Percentiles rank a stretch among this genome's conserved stretches.
These are phyloP conservation scores for Cladosporium halotolerans DNA, from an alignment of 2,329 filamentous ascomycete genomes.

Conservation along the genomic window DNA sequence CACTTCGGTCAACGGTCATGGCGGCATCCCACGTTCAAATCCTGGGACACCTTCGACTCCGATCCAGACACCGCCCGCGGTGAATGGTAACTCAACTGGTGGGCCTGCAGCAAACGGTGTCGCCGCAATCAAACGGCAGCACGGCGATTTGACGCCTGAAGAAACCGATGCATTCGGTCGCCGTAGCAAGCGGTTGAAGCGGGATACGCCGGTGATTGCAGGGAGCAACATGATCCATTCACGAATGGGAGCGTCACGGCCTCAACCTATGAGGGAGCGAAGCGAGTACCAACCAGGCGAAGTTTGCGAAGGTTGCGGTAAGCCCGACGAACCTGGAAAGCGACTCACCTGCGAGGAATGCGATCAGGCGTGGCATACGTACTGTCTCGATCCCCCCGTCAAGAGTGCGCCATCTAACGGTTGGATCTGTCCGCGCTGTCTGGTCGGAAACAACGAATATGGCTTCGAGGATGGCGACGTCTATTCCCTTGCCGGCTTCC, in stretches of 20 bases:
- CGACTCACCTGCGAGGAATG: slow-evolving; percentile 86
- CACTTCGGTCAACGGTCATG: slow-evolving; percentile 53
- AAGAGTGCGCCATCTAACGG: slow-evolving; percentile 75
- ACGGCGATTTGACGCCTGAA: slow-evolving; percentile 40
- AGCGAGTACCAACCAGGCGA: slow-evolving; percentile 54
- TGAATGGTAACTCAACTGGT: slow-evolving; percentile 16
- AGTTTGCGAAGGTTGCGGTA: slow-evolving; percentile 79
- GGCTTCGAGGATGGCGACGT: slow-evolving; percentile 95
- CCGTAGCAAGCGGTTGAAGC: slow-evolving; percentile 88
- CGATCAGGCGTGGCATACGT: slow-evolving; percentile 79
- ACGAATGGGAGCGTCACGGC: slow-evolving; percentile 68
- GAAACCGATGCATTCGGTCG: slow-evolving; percentile 47
- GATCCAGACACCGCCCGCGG: slow-evolving; percentile 48
- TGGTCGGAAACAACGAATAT: slow-evolving; percentile 94
- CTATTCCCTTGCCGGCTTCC: slow-evolving; percentile 92
- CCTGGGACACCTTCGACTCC: slow-evolving; percentile 29
- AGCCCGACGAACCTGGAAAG: slow-evolving; percentile 62
- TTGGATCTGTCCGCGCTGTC: slow-evolving; percentile 92
- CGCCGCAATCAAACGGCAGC: slow-evolving; percentile 62
- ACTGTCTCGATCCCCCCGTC: slow-evolving; percentile 81
- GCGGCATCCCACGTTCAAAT: slow-evolving; percentile 30
- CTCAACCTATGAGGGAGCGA: slow-evolving; percentile 51
- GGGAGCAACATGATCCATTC: slow-evolving; percentile 96
- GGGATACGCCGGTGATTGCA: slow-evolving; percentile 76
- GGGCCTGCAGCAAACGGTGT: slow-evolving; percentile 23